Evolutionary conservation across 768 basidiomycete species (phyloP).

Genomic region (Serendipita sp.): DNA sequence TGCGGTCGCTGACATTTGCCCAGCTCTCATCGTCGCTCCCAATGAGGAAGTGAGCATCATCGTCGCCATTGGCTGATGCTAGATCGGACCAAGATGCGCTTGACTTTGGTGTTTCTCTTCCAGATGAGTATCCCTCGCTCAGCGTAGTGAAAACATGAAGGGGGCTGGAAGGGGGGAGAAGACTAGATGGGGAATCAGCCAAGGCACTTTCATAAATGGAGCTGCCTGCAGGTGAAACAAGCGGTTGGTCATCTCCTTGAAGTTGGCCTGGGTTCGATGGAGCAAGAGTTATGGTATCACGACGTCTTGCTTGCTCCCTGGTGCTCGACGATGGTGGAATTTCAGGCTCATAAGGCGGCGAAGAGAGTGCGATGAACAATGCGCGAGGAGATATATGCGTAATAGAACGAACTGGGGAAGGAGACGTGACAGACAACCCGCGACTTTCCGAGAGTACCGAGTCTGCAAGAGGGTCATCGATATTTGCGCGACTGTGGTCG

Average conservation of each 20-base stretch:
- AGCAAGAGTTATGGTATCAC: background rate
- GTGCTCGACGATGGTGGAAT: background rate
- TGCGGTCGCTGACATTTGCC: background rate
- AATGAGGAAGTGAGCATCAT: background rate
- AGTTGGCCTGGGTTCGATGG: background rate
- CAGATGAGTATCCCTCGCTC: background rate
- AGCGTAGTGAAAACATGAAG: background rate
- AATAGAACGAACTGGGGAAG: background rate
- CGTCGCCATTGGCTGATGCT: background rate
- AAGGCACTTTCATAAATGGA: background rate
- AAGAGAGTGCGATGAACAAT: background rate
- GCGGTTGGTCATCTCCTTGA: background rate
- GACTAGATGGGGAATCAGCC: background rate
- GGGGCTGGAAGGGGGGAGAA: background rate
- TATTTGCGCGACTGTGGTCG: background rate
- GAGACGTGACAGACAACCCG: background rate
- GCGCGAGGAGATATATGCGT: background rate
- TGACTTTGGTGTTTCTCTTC: background rate
- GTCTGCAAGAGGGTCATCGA: background rate
- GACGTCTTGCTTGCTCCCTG: background rate
- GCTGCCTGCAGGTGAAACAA: background rate
- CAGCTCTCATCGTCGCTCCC: constrained; percentile 3
- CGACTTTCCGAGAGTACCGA: background rate
- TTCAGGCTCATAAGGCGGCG: background rate
- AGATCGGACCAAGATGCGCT: background rate